A percentile compares a stretch with the other conserved stretches of the same genome.
Conservation (phyloP, 2,329 filamentous ascomycete species). For the Aspergillus proliferans region DNA sequence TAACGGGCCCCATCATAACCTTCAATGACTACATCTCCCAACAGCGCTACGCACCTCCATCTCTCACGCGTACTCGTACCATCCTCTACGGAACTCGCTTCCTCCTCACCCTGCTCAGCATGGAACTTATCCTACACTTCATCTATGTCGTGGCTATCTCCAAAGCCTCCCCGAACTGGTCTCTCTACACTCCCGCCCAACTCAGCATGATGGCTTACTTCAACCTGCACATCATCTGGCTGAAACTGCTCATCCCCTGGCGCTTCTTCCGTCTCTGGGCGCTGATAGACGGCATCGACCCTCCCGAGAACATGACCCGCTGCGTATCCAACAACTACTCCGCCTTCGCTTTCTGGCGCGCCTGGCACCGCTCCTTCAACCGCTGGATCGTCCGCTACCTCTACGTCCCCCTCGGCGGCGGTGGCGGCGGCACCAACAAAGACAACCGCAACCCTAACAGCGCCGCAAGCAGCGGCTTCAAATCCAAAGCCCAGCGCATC, state of each 20-base stretch:
- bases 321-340: slow-evolving; percentile 95
- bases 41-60: slow-evolving; percentile 64
- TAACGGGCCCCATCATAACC: slow-evolving; percentile 87
- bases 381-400: slow-evolving; percentile 92
- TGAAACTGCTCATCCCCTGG: slow-evolving; percentile 94
- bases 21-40: slow-evolving; percentile 98
- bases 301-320: slow-evolving; percentile 96
- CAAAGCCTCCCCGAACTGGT: slow-evolving; percentile 73
- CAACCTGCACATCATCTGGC: slow-evolving; percentile 95
- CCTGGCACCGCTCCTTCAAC: slow-evolving; percentile 94
- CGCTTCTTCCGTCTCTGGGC: slow-evolving; percentile 98
- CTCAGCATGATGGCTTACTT: slow-evolving; percentile 88
- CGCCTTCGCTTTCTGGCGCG: slow-evolving; percentile 85
- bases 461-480: slow-evolving; percentile 21
- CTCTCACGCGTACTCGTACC: slow-evolving; percentile 64
- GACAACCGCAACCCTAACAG: slow-evolving; percentile 53
- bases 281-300: slow-evolving; percentile 82
- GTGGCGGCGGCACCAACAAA: slow-evolving; percentile 49
- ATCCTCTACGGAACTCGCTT: slow-evolving; percentile 79
- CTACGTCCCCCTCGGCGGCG: slow-evolving; percentile 83
- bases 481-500: slow-evolving; percentile 53
- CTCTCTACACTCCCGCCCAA: slow-evolving; percentile 75
- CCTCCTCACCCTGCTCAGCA: slow-evolving; percentile 68
- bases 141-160: slow-evolving; percentile 92
- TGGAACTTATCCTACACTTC: slow-evolving; percentile 88